Base-by-base conservation (phyloP, 805 yeast species). In the Lipomyces sp. region DNA sequence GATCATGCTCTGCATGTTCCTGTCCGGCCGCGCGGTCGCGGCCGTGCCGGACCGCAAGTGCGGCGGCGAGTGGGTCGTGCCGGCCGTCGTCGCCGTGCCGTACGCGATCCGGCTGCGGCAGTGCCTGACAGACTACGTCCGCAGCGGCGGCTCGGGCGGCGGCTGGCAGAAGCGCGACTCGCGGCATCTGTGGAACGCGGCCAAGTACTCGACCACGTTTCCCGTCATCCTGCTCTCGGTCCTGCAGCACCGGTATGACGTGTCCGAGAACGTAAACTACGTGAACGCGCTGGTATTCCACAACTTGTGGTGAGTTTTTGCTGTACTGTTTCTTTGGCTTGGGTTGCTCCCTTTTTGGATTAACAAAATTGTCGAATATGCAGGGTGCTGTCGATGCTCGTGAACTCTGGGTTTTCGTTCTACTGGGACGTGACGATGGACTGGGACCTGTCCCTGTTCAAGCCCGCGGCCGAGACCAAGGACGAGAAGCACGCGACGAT, bases 371-470 rank as follows among this genome's bases (percentile, higher is more conserved):
- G n/a, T n/a, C n/a, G n/a, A n/a, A n/a, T n/a, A n/a, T n/a, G n/a
- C n/a, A n/a, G n/a, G n/a, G 60, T 65, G 14, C 51, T 70, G 59
- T 70, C 70, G 60, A 80, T 76, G 52, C 62, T 82, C 1, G 61
- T 85, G 36, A 88, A 86, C 64, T 84, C 98, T 0, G 61, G 79
- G 0, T 93, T 85, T 66, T 78, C 95, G 14, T 85, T 87, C 53
- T 70, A 80, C 48, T 93, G 99, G 99, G 99, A 93, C 67, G 68
- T 91, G 11, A 76, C 77, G 44, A 80, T 80, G 76, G 99, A 93
- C 70, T 93, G 98, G 98, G 80, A 81, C 39, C 73, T 88, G 43
- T 76, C 77, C 10, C 61, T 84, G 7, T 72, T 84, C 61, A 73
- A 21, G 22, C 29, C 49, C 16, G 21, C 16, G 14, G 21, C 40